Base-by-base conservation (phyloP, 2,329 filamentous ascomycete genomes). In the Phoma sp. region DNA sequence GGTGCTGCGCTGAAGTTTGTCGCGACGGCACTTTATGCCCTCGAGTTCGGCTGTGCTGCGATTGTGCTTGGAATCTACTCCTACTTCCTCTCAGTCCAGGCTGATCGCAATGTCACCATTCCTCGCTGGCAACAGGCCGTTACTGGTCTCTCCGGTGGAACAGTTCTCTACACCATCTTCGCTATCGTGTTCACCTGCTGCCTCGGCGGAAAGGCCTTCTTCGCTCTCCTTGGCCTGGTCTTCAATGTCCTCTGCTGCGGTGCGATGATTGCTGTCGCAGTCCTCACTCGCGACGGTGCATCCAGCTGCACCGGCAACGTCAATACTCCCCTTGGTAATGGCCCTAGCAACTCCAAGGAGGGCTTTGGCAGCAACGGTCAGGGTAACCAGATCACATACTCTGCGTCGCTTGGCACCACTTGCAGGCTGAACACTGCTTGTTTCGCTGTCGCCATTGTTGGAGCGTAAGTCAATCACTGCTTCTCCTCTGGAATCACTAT, bases 191-290 rank as follows among this genome's bases (percentile, higher is more conserved):
- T 96, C 33, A 88, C 94, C 8, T 92, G 90, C 80, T 95, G 86
- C 71, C 78, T 96, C 6, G 91, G 90, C 32, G 92, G 92, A 25
- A 83, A 89, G 63, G 58, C 52, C 4, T 81, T 94, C 74, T 88
- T 92, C 56, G 89, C 90, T 3, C 82, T 88, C 68, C 61, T 95
- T 49, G 90, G 85, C 60, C 85, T 96, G 60, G 58, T 93, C 22
- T 80, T 97, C 43, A 91, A 97, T 69, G 67, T 95, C 48, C 84
- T 84, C 67, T 96, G 96, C 75, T 78, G 86, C 47, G 91, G 84
- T 36, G 86, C 82, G 55, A 95, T 95, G 80, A 85, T 96, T 70
- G 96, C 92, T 70, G 85, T 97, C 56, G 91, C 92, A 0, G 80
- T 88, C 43, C 82, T 91, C 60, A 93, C 90, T 56, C 84, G 89